A percentile compares a stretch with the other conserved stretches of the same genome.
These are phyloP conservation scores for Rhododendron williamsianum DNA, from an alignment of 148 eudicot species.

Conservation along the genomic window DNA sequence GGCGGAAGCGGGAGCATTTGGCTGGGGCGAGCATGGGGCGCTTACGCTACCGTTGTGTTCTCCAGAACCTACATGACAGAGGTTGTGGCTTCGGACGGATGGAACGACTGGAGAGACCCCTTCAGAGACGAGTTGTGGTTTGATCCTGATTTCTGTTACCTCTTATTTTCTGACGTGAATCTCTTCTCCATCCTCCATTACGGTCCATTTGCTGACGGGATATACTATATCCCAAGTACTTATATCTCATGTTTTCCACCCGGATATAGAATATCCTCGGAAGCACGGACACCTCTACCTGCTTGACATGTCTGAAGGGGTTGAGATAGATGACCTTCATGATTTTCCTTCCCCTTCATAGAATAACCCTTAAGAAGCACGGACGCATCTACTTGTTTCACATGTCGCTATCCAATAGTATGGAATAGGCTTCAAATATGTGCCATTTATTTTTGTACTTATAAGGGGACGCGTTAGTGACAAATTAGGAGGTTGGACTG, in stretches of 20 bases:
- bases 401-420: background rate
- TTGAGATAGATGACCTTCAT: no score
- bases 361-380: background rate
- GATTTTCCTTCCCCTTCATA: no score
- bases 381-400: background rate
- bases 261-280: background rate
- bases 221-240: no score
- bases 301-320: background rate
- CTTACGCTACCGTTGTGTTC: slow-evolving; percentile 59
- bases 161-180: background rate
- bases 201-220: no score
- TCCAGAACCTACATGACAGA: slow-evolving; percentile 57
- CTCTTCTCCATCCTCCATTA: background rate
- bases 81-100: slow-evolving; percentile 65
- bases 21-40: slow-evolving; percentile 94
- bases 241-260: no score
- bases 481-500: no score
- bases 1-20: slow-evolving; percentile 62
- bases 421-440: background rate
- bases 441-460: background rate
- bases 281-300: background rate
- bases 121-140: slow-evolving; percentile 59
- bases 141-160: background rate
- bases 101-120: slow-evolving; percentile 82
- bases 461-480: background rate